Evolutionary conservation across 2,329 filamentous ascomycete species (phyloP).

Genomic region (Scedosporium boydii): DNA sequence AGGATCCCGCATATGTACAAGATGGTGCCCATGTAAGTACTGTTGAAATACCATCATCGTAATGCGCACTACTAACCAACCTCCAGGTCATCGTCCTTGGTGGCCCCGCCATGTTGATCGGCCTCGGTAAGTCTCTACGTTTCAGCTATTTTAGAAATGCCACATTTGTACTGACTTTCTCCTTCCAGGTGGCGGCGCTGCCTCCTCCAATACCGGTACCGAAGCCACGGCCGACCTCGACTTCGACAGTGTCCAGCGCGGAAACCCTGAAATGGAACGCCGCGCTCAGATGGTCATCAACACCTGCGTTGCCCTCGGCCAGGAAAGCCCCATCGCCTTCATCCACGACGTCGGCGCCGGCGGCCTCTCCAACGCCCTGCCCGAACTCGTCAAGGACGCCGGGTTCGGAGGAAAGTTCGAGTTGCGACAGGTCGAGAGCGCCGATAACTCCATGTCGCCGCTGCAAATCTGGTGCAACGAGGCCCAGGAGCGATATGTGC

Average conservation of each 20-base stretch:
- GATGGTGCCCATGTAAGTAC: slow-evolving; percentile 59
- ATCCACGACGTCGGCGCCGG: slow-evolving; percentile 97
- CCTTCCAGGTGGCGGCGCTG: slow-evolving; percentile 59
- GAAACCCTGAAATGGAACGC: slow-evolving; percentile 92
- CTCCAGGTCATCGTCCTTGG: slow-evolving; percentile 70
- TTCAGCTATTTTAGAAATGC: not conserved
- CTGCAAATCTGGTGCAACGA: slow-evolving; percentile 98
- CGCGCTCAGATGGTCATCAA: slow-evolving; percentile 98
- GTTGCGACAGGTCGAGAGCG: slow-evolving; percentile 85
- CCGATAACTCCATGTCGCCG: slow-evolving; percentile 85
- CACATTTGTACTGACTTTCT: not conserved
- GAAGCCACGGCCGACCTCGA: slow-evolving; percentile 88
- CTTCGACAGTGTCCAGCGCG: slow-evolving; percentile 93
- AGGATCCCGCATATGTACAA: slow-evolving; percentile 67
- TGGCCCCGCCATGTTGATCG: slow-evolving; percentile 95
- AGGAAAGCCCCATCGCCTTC: slow-evolving; percentile 83
- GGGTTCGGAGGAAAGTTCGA: slow-evolving; percentile 87
- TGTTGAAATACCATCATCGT: too few relatives aligned
- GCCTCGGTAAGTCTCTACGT: slow-evolving; percentile 48
- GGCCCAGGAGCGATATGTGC: slow-evolving; percentile 90
- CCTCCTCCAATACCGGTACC: slow-evolving; percentile 80
- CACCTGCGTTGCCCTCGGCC: slow-evolving; percentile 75
- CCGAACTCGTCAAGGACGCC: slow-evolving; percentile 85
- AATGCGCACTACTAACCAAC: too few relatives aligned
- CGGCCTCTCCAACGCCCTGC: slow-evolving; percentile 65